Conservation (phyloP, 176 grass and related monocot genomes). For the Bolboschoenus planiculmis region DNA sequence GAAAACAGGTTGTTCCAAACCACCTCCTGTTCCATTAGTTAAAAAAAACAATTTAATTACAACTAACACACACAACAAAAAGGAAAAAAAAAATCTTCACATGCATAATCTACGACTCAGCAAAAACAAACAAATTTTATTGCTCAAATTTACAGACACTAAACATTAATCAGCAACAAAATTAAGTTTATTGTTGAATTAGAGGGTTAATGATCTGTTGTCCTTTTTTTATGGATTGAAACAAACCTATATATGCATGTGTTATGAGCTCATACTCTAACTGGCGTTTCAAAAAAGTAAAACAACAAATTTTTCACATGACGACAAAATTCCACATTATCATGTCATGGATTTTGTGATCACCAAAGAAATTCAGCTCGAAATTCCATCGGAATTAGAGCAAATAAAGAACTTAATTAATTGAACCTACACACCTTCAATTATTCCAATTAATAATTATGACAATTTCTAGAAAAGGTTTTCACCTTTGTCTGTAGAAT, state of each 20-base stretch:
- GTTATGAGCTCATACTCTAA: background rate
- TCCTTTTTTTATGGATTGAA: background rate
- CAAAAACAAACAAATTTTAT: background rate
- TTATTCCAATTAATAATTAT: background rate
- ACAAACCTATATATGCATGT: background rate
- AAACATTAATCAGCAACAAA: background rate
- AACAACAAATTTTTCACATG: background rate
- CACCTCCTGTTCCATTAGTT: background rate
- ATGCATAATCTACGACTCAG: background rate
- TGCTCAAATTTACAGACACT: background rate
- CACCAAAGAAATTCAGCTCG: background rate
- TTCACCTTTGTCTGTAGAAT: conserved; percentile 26
- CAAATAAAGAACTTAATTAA: background rate
- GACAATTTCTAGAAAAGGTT: conserved; percentile 18
- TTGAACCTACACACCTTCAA: background rate
- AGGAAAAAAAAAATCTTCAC: background rate
- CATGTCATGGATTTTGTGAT: background rate
- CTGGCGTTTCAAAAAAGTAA: background rate
- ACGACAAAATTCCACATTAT: background rate
- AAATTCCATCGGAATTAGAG: background rate
- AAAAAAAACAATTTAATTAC: background rate
- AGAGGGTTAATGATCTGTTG: background rate
- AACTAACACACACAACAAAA: background rate
- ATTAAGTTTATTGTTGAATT: background rate
- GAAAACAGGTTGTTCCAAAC: background rate